phyloP scores from a whole-genome alignment of 306 rosid species.

The Malus sieversii region DNA sequence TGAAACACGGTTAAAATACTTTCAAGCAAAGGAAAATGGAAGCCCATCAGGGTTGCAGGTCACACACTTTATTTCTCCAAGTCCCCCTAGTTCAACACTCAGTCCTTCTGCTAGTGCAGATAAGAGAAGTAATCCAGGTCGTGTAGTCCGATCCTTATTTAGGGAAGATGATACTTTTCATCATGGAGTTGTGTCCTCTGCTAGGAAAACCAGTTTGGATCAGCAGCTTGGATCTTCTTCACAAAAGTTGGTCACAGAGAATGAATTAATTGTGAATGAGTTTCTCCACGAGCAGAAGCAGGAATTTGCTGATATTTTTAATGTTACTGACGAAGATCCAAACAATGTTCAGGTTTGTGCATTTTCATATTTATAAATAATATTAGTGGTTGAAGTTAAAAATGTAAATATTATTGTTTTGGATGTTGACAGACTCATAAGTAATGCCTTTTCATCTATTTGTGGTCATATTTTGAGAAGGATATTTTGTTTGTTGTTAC shows the following conservation, averaged over 20 bases:
- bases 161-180: conserved; percentile 35
- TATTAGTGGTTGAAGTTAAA: background rate
- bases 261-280: conserved; percentile 78
- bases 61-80: conserved; percentile 30
- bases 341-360: conserved; percentile 54
- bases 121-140: conserved; percentile 35
- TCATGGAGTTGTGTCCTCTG: conserved; percentile 22
- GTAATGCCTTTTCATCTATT: background rate
- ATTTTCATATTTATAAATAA: background rate
- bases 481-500: background rate
- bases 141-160: conserved; percentile 74
- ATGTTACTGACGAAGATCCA: conserved; percentile 36
- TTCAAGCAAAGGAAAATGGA: conserved; percentile 42
- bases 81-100: conserved; percentile 23
- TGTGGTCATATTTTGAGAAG: background rate
- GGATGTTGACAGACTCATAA: background rate
- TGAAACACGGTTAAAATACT: conserved; percentile 73
- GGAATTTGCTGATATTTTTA: conserved; percentile 35
- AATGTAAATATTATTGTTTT: background rate
- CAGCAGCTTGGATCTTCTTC: conserved; percentile 30
- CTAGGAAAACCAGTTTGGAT: conserved; percentile 23
- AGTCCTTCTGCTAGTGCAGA: conserved; percentile 26
- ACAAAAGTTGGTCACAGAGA: conserved; percentile 45
- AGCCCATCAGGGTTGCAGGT: conserved; percentile 34
- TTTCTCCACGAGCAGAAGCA: conserved; percentile 56